Base-by-base conservation (phyloP, 1,139 yeast genomes). In the Kluyveromyces marxianus region DNA sequence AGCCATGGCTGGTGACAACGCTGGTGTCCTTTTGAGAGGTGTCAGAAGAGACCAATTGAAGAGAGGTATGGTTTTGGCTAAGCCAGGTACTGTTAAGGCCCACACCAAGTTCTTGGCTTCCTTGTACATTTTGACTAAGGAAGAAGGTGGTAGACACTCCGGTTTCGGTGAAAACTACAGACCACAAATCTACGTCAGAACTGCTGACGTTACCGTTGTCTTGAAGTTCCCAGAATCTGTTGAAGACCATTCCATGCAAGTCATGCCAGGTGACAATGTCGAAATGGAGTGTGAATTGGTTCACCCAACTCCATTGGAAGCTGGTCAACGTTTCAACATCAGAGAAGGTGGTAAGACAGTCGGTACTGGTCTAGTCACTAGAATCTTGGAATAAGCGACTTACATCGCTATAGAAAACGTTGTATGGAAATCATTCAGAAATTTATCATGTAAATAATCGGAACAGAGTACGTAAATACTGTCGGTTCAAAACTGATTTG, bases 341-440 rank as follows among this genome's bases (percentile, higher is more conserved):
- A 94, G 99, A 82, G 99, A 92, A 77, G 97, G 98, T 75, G 97
- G 97, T 69, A 87, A 83, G 75, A 92, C 98, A 55, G 97, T 92
- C 59, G 98, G 97, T 71, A 92, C 98, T 60, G 98, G 98, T 76
- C 76, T 92, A 75, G 81, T 92, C 61, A 92, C 98, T 63, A 84
- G 96, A 75, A 84, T 92, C 70, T 71, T 88, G 60, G 96, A 86
- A 55, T 68, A 59, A 52, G n/a, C 14, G 28, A n/a, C 27, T 21
- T 10, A 14, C 10, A 14, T 10, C 7, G n/a, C 37, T 26, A 21
- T 35, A 35, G 14, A 35, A 25, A 21, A 14, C 21, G 21, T 14
- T 14, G 21, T 14, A 14, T 14, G 21, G 21, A 14, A 14, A 14
- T 14, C 25, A 28, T 24, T 8, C 21, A 26, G 21, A 25, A 10